Evolutionary conservation across 106 monocot species (phyloP).

Genomic region (Acanthochlamys bracteata): DNA sequence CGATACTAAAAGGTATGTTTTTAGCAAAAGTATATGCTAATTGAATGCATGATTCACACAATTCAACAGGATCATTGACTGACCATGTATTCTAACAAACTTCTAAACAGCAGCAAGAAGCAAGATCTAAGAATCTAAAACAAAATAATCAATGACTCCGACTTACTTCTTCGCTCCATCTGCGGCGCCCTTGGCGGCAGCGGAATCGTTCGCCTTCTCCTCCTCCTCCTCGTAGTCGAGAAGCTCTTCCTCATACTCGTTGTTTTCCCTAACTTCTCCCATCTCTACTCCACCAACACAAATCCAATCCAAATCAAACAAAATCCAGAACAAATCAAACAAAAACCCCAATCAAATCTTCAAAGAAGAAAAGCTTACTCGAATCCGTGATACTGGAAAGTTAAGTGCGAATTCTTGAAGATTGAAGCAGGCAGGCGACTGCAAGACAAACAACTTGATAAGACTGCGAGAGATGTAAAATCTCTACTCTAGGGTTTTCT

Average conservation of each 20-base stretch:
- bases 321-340: neutral
- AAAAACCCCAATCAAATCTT: neutral
- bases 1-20: too few species aligned
- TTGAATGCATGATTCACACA: too few species aligned
- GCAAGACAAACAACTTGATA: too few species aligned
- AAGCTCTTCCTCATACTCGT: constrained; percentile 92
- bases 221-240: constrained; percentile 97
- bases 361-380: neutral
- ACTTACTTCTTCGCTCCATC: constrained; percentile 78
- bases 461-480: too few species aligned
- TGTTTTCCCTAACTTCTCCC: constrained; percentile 84
- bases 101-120: neutral
- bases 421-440: too few species aligned
- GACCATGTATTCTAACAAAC: too few species aligned
- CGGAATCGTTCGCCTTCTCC: constrained; percentile 61
- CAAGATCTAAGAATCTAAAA: neutral
- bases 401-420: too few species aligned
- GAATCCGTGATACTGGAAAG: too few species aligned
- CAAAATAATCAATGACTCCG: neutral
- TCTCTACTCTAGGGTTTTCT: too few species aligned
- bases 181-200: constrained; percentile 44
- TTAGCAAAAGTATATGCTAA: too few species aligned
- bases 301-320: neutral
- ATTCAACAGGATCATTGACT: too few species aligned
- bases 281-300: constrained; percentile 14